A percentile compares a stretch with the other conserved stretches of the same genome.
phyloP scores from a whole-genome alignment of 495 filamentous ascomycete species.

The Penicillium coprophilum region DNA sequence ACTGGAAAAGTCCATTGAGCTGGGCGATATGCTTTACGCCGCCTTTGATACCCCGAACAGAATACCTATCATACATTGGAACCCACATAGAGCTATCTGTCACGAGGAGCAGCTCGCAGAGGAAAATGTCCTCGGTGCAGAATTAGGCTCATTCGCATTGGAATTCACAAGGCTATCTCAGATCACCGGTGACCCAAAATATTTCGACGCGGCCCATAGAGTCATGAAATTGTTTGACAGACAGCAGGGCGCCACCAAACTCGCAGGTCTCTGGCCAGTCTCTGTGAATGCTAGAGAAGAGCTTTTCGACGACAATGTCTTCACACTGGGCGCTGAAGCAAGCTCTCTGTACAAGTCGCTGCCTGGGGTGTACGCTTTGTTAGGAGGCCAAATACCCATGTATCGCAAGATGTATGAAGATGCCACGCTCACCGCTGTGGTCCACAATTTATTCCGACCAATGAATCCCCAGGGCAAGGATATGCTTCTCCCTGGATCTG shows the following conservation, averaged over 20 bases:
- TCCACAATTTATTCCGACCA: constrained; percentile 47
- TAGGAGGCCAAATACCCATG: constrained; percentile 32
- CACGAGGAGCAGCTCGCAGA: constrained; percentile 27
- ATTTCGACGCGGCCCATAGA: constrained; percentile 83
- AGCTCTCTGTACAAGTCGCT: constrained; percentile 39
- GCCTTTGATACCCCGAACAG: constrained; percentile 42
- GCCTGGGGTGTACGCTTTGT: constrained; percentile 35
- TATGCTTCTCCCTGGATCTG: constrained; percentile 41
- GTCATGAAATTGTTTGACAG: constrained; percentile 74
- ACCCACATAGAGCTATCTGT: constrained; percentile 22
- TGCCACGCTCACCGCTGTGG: constrained; percentile 31
- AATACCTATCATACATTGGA: constrained; percentile 40
- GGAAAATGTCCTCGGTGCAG: constrained; percentile 54
- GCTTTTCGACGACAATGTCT: constrained; percentile 17
- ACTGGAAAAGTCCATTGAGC: constrained; percentile 33
- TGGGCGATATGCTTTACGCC: constrained; percentile 40
- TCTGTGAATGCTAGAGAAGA: constrained; percentile 25
- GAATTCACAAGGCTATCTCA: constrained; percentile 90
- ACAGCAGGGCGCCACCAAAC: constrained; percentile 60
- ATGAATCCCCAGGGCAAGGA: constrained; percentile 39
- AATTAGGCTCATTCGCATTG: constrained; percentile 76
- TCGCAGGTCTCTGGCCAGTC: constrained; percentile 38
- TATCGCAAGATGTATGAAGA: constrained; percentile 46
- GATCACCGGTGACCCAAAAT: constrained; percentile 74
- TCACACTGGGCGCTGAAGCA: constrained; percentile 31